Evolutionary conservation across 2,329 filamentous ascomycete genomes (phyloP), one percentile per base, ranked within the genome.

Genomic region (Cladosporium sp.): DNA sequence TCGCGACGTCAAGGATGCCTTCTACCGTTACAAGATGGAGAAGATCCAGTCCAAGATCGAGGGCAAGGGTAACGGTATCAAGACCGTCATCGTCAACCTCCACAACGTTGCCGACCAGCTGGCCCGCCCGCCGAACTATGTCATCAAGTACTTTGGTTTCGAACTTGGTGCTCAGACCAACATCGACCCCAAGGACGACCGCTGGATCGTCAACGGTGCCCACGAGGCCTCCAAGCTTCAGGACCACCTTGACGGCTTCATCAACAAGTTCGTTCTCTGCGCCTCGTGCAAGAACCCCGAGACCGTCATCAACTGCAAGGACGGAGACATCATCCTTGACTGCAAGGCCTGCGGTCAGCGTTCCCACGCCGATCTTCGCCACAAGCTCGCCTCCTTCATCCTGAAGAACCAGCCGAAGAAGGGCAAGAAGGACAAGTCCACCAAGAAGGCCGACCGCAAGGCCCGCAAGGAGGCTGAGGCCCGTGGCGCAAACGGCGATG

Each of bases 1-100:
- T 74, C 89, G 88, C 75, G 92, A 97, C 86, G 86, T 95, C 78
- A 86, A 85, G 79, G 93, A 98, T 77, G 86, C 86, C 76, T 98
- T 96, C 84, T 98, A 98, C 78, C 93, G 93, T 73, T 98, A 98
- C 85, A 98, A 98, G 84, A 98, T 98, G 93, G 93, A 97, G 78
- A 86, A 84, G 64, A 78, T 98, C 69, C 89, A 95, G 79, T 95
- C 93, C 72, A 98, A 98, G 81, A 94, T 98, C 65, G 93, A 98
- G 77, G 93, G 93, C 75, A 98, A 98, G 76, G 93, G 93, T 62
- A 98, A 98, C 77, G 93, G 93, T 69, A 98, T 98, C 83, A 98
- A 98, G 80, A 98, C 72, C 64, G 93, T 98, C 67, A 85, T 98
- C 63, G 89, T 95, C 80, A 98, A 98, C 74, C 76, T 98, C 68